Conservation (phyloP, 2,329 filamentous ascomycete species). For the Penicillium sp. region DNA sequence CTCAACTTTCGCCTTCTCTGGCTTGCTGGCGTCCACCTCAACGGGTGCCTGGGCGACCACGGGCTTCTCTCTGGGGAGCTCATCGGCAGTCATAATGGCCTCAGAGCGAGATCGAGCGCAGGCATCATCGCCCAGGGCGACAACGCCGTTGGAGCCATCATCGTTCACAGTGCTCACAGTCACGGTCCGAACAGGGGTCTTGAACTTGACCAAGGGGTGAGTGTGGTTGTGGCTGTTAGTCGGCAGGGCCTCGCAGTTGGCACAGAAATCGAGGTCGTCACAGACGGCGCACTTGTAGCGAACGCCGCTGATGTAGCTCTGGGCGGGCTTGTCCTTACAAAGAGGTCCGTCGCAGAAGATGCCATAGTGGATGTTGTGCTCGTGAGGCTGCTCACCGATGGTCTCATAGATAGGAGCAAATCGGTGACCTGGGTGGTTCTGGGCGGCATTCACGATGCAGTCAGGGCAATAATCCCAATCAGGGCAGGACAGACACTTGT, state of each 20-base stretch:
- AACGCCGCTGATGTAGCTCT: slow-evolving; percentile 69
- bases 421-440: slow-evolving; percentile 77
- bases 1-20: slow-evolving; percentile 1
- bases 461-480: slow-evolving; percentile 93
- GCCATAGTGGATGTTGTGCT: slow-evolving; percentile 65
- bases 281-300: slow-evolving; percentile 98
- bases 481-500: slow-evolving; percentile 96
- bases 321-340: slow-evolving; percentile 58
- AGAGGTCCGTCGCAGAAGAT: slow-evolving; percentile 95
- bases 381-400: slow-evolving; percentile 47
- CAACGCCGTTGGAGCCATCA: slow-evolving; percentile 63
- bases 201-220: slow-evolving; percentile 97
- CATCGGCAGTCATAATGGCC: slow-evolving; percentile 19
- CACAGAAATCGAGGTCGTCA: slow-evolving; percentile 92
- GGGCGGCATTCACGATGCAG: slow-evolving; percentile 66
- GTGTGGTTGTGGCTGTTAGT: slow-evolving; percentile 84
- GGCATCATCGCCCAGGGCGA: slow-evolving; percentile 69
- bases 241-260: slow-evolving; percentile 85
- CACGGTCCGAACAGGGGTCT: slow-evolving; percentile 83
- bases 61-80: slow-evolving; percentile 29
- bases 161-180: slow-evolving; percentile 83
- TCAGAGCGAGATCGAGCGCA: slow-evolving; percentile 50
- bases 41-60: slow-evolving; percentile 17
- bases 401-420: slow-evolving; percentile 86
- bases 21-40: slow-evolving; percentile 21